Evolutionary conservation across 345 rosid genomes (phyloP), one percentile per base, ranked within the genome.

Genomic region (Lenwebbia sp.): DNA sequence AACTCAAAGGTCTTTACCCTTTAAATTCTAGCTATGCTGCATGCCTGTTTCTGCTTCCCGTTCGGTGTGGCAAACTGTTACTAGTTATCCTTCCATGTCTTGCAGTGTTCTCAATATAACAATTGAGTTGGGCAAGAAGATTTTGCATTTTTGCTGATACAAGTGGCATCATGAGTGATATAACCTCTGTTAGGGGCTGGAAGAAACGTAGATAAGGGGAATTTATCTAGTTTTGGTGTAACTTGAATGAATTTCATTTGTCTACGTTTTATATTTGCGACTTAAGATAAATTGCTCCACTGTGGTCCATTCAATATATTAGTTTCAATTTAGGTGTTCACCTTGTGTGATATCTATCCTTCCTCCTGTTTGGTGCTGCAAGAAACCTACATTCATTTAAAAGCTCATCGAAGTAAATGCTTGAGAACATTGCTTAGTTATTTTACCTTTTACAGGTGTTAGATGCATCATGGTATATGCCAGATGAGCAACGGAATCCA

Each of bases 401-500:
- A 58, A 65, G 78, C 78, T 15, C 25, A 19, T 65, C 10, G 13
- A 84, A 82, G 55, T 56, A 49, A 44, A 54, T 87, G 56, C 47
- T 58, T 41, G 57, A n/a, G 78, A 50, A n/a, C 13, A 5, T 87
- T 60, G 53, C 47, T n/a, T 26, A 86, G 52, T 54, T 84, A 52
- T 15, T 84, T 49, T 21, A 40, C 52, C 65, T 56, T 54, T n/a
- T 83, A 78, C 90, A 96, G 99, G 94, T 96, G 83, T 84, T 98
- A 91, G 99, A 98, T 91, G 96, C 99, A 57, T 96, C 99, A 7
- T 98, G 99, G 99, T 96, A 96, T 91, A 95, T 98, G 99, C 99
- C 99, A 37, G 96, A 94, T 87, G 99, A 98, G 91, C 96, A 96
- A 88, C 93, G 98, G 91, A 98, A 96, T 90, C 98, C 99, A 6